These are phyloP conservation scores for Beauveria sp. DNA, from an alignment of 2,329 filamentous ascomycete genomes.

Conservation along the genomic window DNA sequence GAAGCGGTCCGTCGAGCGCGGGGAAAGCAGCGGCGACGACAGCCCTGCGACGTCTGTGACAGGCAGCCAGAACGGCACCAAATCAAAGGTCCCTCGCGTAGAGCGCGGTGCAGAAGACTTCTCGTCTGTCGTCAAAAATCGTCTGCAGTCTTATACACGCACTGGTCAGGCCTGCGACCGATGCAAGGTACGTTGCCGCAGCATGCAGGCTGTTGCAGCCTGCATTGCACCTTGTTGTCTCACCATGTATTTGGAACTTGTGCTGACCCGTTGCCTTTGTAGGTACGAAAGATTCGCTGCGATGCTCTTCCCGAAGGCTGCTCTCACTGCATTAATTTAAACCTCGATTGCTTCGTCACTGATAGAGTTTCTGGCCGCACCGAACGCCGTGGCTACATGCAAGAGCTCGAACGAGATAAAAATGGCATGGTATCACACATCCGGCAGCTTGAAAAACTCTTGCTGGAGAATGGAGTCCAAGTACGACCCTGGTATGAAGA, in stretches of 20 bases:
- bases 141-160: conserved; percentile 46
- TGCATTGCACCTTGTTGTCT: neutral
- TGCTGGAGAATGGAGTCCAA: conserved; percentile 54
- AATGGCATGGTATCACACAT: conserved; percentile 59
- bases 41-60: conserved; percentile 16
- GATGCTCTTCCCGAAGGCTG: conserved; percentile 75
- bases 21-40: conserved; percentile 27
- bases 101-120: conserved; percentile 44
- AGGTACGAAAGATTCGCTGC: conserved; percentile 83
- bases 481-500: conserved; percentile 43
- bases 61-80: conserved; percentile 19
- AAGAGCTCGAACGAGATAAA: conserved; percentile 67
- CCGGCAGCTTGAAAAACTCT: conserved; percentile 58
- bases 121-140: conserved; percentile 47
- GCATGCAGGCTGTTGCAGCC: neutral
- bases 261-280: no score
- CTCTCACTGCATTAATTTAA: conserved; percentile 70
- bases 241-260: neutral
- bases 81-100: conserved; percentile 42
- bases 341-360: conserved; percentile 73
- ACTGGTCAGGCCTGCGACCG: conserved; percentile 34
- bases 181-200: conserved; percentile 12
- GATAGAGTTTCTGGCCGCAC: conserved; percentile 80
- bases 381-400: conserved; percentile 68
- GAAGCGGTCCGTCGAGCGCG: conserved; percentile 36